Conservation (phyloP, 2,329 filamentous ascomycete species). For the Alternaria arborescens region DNA sequence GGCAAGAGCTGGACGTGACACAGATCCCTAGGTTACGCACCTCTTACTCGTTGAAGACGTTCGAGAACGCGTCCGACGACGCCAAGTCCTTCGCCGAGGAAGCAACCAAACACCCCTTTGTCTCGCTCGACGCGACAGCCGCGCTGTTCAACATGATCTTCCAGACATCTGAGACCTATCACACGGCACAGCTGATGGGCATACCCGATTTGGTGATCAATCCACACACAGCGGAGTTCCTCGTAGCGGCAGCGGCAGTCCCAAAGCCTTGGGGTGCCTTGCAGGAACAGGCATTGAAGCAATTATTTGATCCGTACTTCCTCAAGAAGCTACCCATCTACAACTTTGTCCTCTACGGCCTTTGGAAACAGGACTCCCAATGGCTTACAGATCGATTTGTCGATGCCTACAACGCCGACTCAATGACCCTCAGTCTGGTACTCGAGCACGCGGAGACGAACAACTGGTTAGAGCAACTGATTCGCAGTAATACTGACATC, state of each 20-base stretch:
- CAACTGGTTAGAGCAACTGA: slow-evolving; percentile 83
- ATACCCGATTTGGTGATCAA: slow-evolving; percentile 70
- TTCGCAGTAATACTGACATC: slow-evolving; percentile 81
- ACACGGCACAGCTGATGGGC: slow-evolving; percentile 62
- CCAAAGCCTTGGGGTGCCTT: slow-evolving; percentile 79
- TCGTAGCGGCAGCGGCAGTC: slow-evolving; percentile 79
- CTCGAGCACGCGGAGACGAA: slow-evolving; percentile 83
- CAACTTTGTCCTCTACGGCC: slow-evolving; percentile 87
- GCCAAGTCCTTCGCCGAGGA: slow-evolving; percentile 68
- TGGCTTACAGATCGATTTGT: slow-evolving; percentile 86
- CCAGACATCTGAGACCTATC: slow-evolving; percentile 65
- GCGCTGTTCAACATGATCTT: slow-evolving; percentile 71
- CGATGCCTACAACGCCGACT: slow-evolving; percentile 75
- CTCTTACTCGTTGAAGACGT: slow-evolving; percentile 75
- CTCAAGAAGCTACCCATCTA: slow-evolving; percentile 79
- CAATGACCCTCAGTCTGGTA: slow-evolving; percentile 72
- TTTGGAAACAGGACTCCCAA: slow-evolving; percentile 88
- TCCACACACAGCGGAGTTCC: slow-evolving; percentile 79
- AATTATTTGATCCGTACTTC: slow-evolving; percentile 84
- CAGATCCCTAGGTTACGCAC: slow-evolving; percentile 83
- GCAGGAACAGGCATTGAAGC: slow-evolving; percentile 77
- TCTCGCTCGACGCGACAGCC: slow-evolving; percentile 83
- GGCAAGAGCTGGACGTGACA: slow-evolving; percentile 80
- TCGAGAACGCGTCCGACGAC: slow-evolving; percentile 67
- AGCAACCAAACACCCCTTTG: slow-evolving; percentile 84